Conservation (phyloP, 1,284 basidiomycete species). For the Heterobasidion annosum region DNA sequence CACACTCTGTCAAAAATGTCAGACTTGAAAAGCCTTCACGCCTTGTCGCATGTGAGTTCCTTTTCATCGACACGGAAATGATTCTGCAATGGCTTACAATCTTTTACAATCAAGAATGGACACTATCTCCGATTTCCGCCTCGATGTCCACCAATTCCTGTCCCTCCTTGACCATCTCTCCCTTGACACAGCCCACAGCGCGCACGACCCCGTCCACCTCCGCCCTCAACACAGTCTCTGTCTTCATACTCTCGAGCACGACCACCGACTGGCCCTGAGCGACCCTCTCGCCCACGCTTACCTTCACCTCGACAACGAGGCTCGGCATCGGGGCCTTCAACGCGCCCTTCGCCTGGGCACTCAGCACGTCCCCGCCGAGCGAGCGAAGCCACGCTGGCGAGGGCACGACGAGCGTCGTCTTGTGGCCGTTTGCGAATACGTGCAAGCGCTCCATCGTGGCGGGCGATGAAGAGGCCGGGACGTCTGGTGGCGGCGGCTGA, state of each 20-base stretch:
- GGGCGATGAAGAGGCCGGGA: constrained; percentile 40
- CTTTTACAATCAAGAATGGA: no score
- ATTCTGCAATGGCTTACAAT: no score
- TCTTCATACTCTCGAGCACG: constrained; percentile 94
- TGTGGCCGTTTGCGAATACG: constrained; percentile 44
- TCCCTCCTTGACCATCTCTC: constrained; percentile 87
- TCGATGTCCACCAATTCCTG: constrained; percentile 67
- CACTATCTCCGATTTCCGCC: constrained; percentile 2
- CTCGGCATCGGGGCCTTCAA: constrained; percentile 84
- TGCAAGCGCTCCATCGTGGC: constrained; percentile 62
- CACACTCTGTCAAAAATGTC: no score
- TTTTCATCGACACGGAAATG: no score
- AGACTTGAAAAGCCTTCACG: no score
- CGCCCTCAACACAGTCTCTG: constrained; percentile 80
- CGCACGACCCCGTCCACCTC: constrained; percentile 59
- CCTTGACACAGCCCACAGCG: constrained; percentile 67
- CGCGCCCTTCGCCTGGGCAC: constrained; percentile 45
- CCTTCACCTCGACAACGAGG: constrained; percentile 79
- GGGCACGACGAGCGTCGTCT: constrained; percentile 51
- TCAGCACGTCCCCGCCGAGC: constrained; percentile 45
- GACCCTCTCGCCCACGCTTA: constrained; percentile 69
- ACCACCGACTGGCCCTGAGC: constrained; percentile 74
- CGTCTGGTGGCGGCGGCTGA: constrained; percentile 43
- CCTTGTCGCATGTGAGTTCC: no score
- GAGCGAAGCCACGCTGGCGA: constrained; percentile 60